A percentile compares a stretch with the other conserved stretches of the same genome.
Conservation (phyloP, 768 basidiomycete species). For the Pleurotus salmoneostramineus region DNA sequence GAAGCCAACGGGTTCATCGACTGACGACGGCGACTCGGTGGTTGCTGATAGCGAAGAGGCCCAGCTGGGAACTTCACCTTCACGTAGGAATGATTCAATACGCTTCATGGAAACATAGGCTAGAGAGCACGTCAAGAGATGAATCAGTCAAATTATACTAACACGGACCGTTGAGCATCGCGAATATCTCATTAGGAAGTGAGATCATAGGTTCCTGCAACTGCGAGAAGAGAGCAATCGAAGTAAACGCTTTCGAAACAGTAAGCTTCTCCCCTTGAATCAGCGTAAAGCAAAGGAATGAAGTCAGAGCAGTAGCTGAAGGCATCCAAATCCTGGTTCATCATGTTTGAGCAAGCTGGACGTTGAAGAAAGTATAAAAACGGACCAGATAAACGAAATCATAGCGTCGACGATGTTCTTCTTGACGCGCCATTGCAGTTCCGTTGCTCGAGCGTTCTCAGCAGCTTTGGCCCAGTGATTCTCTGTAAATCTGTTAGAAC, state of each 20-base stretch:
- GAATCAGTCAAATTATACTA: background rate
- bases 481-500: conserved; percentile 27
- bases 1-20: conserved; percentile 43
- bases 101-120: conserved; percentile 80
- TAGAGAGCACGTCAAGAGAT: conserved; percentile 15
- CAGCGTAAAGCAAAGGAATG: conserved; percentile 66
- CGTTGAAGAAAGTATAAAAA: conserved; percentile 7
- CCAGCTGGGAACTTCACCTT: conserved; percentile 77
- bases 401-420: conserved; percentile 56
- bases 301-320: conserved; percentile 58
- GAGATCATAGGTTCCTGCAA: conserved; percentile 65
- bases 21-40: conserved; percentile 4
- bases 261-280: conserved; percentile 64
- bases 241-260: conserved; percentile 78
- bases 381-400: conserved; percentile 68
- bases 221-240: conserved; percentile 72
- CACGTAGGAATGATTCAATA: conserved; percentile 68
- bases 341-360: background rate
- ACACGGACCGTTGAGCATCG: conserved; percentile 52
- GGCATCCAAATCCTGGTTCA: conserved; percentile 66
- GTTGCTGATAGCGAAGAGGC: conserved; percentile 57
- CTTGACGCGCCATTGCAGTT: conserved; percentile 66
- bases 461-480: conserved; percentile 58
- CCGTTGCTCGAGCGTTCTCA: conserved; percentile 49
- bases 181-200: conserved; percentile 60